phyloP scores from a whole-genome alignment of 495 filamentous ascomycete species.

The Neurospora sp. region DNA sequence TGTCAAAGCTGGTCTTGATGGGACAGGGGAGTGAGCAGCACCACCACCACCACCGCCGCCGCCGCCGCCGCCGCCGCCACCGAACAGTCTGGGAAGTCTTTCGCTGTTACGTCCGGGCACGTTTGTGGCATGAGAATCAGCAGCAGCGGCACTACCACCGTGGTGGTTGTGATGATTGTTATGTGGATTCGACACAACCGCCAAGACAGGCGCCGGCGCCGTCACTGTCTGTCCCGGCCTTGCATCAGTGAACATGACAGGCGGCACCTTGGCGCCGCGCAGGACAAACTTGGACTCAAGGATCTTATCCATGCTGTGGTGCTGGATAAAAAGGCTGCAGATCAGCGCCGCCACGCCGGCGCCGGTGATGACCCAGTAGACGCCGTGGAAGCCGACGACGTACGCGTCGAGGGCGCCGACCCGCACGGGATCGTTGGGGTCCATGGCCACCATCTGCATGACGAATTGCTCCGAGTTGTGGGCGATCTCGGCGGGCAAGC shows the following conservation, averaged over 20 bases:
- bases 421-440: constrained; percentile 12
- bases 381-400: constrained; percentile 18
- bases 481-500: constrained; percentile 27
- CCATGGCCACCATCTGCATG: constrained; percentile 16
- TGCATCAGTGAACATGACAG: background rate
- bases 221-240: background rate
- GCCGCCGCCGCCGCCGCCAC: background rate
- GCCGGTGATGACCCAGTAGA: constrained; percentile 17
- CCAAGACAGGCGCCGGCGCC: background rate
- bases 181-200: background rate
- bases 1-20: background rate
- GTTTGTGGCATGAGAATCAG: background rate
- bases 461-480: constrained; percentile 40
- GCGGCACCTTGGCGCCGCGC: constrained; percentile 5
- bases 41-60: background rate
- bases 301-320: constrained; percentile 19
- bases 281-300: constrained; percentile 18
- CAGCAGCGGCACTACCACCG: background rate
- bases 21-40: background rate
- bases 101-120: background rate
- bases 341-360: constrained; percentile 9
- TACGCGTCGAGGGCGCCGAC: constrained; percentile 17
- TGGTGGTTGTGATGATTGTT: background rate
- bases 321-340: constrained; percentile 12
- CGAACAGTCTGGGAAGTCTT: background rate